Percentiles rank a stretch among this genome's conserved stretches.
These are phyloP conservation scores for Erigeron philadelphicus DNA, from an alignment of 140 eudicot genomes.

Conservation along the genomic window DNA sequence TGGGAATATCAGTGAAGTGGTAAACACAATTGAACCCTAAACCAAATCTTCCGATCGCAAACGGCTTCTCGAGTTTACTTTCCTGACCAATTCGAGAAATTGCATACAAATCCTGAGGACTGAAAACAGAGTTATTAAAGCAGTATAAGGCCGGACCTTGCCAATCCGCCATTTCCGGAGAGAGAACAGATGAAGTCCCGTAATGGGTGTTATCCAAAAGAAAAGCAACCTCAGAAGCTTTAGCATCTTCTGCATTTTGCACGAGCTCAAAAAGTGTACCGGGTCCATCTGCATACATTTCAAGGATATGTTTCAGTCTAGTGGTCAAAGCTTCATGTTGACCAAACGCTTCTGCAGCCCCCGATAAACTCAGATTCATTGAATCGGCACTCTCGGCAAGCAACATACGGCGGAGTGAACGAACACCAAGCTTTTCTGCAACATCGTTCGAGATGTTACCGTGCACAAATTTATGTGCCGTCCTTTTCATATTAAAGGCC, in stretches of 20 bases:
- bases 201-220: slow-evolving; percentile 80
- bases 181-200: slow-evolving; percentile 88
- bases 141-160: slow-evolving; percentile 98
- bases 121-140: slow-evolving; percentile 87
- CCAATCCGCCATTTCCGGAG: slow-evolving; percentile 99
- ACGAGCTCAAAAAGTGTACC: slow-evolving; percentile 88
- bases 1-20: slow-evolving; percentile 90
- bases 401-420: slow-evolving; percentile 80
- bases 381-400: slow-evolving; percentile 99
- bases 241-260: slow-evolving; percentile 98
- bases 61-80: slow-evolving; percentile 92
- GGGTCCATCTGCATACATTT: slow-evolving; percentile 99
- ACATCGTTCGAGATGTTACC: slow-evolving; percentile 96
- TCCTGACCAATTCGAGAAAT: slow-evolving; percentile 98
- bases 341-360: slow-evolving; percentile 99
- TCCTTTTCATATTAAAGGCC: slow-evolving; percentile 51
- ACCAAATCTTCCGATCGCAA: slow-evolving; percentile 98
- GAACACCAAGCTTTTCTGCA: slow-evolving; percentile 96
- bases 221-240: slow-evolving; percentile 76
- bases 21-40: slow-evolving; percentile 96
- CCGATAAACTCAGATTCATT: slow-evolving; percentile 91
- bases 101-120: slow-evolving; percentile 88
- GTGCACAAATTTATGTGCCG: slow-evolving; percentile 79
- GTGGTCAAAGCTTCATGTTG: slow-evolving; percentile 99
- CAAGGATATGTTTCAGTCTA: slow-evolving; percentile 93